Base-by-base conservation (phyloP, 2,329 filamentous ascomycete genomes). In the Fusarium illudens region DNA sequence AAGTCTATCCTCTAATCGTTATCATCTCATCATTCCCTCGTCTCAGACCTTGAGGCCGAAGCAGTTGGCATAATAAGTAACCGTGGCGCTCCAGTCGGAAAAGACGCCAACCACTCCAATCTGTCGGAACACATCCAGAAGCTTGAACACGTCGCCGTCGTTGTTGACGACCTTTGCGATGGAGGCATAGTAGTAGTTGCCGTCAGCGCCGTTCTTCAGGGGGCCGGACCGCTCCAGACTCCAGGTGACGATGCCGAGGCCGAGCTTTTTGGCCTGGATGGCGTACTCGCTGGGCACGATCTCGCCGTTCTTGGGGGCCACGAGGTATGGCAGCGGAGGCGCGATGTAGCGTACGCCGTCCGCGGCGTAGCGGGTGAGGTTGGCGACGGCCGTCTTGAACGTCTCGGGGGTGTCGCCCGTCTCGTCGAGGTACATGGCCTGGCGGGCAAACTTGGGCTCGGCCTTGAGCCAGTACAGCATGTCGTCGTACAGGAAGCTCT, bases 21-120 rank as follows among this genome's bases (percentile, higher is more conserved):
- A 55, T 50, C 4, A 39, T 17, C 12, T 30, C 7, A 9, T 15
- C 34, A 20, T 34, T 49, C 37, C 17, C 27, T 29, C 37, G 12
- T 32, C 15, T 30, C 30, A 69, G 4, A 67, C 20, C 30, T 65
- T 65, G 9, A 79, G 65, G 13, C 77, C 84, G 67, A 92, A 88
- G 78, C 90, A 92, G 72, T 91, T 92, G 67, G 89, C 90, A 77
- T 91, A 92, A 68, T 90, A 92, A 0, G 89, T 90, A 8, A 87
- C 84, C 0, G 89, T 90, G 11, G 87, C 86, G 15, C 86, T 85
- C 90, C 90, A 92, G 75, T 92, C 90, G 4, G 86, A 85, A 71
- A 92, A 92, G 64, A 92, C 83, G 5, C 83, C 88, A 29, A 80
- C 77, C 13, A 90, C 86, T 1, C 86, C 85, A 10, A 92, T 85